A percentile compares a stretch with the other conserved stretches of the same genome.
Conservation (phyloP, 2,329 filamentous ascomycete genomes). For the Ilyonectria destructans region DNA sequence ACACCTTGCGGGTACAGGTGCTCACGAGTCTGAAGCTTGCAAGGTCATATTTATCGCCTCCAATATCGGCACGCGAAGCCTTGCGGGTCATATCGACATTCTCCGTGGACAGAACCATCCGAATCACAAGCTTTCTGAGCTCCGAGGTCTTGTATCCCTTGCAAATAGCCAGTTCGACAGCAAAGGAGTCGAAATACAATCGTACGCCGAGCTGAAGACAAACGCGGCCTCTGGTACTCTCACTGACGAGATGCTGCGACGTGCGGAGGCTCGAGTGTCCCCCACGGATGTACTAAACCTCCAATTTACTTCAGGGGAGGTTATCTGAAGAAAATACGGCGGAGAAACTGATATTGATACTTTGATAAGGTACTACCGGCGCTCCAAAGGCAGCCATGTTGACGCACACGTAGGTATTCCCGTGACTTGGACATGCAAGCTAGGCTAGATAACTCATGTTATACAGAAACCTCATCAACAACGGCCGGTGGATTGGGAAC, state of each 20-base stretch:
- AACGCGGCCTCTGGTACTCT: not conserved
- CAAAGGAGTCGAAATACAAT: not conserved
- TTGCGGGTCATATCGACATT: conserved; percentile 7
- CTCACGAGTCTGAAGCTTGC: not conserved
- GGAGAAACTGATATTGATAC: not conserved
- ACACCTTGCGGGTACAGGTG: too few species aligned
- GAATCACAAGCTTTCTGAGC: not conserved
- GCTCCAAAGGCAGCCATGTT: conserved; percentile 36
- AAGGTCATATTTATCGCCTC: conserved; percentile 27
- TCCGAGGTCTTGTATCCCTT: not conserved
- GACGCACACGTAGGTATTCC: conserved; percentile 34
- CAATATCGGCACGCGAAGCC: conserved; percentile 14
- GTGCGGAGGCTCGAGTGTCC: not conserved
- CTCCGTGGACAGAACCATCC: not conserved
- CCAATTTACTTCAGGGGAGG: conserved; percentile 33
- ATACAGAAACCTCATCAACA: conserved; percentile 71
- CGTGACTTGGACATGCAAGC: not conserved
- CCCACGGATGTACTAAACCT: conserved; percentile 34
- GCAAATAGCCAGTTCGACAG: not conserved
- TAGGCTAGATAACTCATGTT: not conserved
- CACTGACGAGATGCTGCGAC: not conserved
- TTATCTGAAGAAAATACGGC: not conserved
- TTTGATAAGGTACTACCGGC: conserved; percentile 33
- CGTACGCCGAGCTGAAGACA: not conserved
- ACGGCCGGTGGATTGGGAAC: conserved; percentile 63